Percentiles rank a stretch among this genome's conserved stretches.
Evolutionary conservation across 148 eudicot species (phyloP).

Genomic region (Fagopyrum homotropicum): DNA sequence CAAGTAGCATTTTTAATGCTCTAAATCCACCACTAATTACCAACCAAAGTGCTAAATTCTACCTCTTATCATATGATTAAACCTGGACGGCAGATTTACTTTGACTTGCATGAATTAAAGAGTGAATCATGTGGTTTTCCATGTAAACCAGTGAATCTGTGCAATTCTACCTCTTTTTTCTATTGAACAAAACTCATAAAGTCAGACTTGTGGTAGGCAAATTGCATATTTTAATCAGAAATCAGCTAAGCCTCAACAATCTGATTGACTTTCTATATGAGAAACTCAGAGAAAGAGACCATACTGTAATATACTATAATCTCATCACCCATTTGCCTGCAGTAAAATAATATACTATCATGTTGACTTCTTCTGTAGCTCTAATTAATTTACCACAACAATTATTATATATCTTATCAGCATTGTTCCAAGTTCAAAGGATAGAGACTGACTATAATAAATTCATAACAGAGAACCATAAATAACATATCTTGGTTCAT

Average conservation of each 20-base stretch:
- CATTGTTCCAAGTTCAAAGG: constrained; percentile 7
- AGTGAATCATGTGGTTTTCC: neutral
- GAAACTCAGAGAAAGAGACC: neutral
- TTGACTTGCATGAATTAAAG: neutral
- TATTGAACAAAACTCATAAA: neutral
- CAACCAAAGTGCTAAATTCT: too few relatives aligned
- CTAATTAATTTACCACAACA: neutral
- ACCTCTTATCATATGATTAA: neutral
- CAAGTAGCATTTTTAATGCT: too few relatives aligned
- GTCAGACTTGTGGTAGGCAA: constrained; percentile 10
- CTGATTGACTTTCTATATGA: neutral
- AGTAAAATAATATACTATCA: constrained; percentile 6
- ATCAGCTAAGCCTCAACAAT: neutral
- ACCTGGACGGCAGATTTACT: neutral
- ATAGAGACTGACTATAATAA: constrained; percentile 7
- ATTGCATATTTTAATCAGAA: neutral
- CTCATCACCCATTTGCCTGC: neutral
- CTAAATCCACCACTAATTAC: too few relatives aligned
- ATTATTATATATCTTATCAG: constrained; percentile 1
- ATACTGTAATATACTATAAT: neutral
- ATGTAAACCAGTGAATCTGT: neutral
- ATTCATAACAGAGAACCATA: constrained; percentile 9
- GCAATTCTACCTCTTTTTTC: neutral
- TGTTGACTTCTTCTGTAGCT: constrained; percentile 11
- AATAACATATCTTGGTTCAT: constrained; percentile 4